Base-by-base conservation (phyloP, 768 basidiomycete genomes). In the Hortiboletus campestris region DNA sequence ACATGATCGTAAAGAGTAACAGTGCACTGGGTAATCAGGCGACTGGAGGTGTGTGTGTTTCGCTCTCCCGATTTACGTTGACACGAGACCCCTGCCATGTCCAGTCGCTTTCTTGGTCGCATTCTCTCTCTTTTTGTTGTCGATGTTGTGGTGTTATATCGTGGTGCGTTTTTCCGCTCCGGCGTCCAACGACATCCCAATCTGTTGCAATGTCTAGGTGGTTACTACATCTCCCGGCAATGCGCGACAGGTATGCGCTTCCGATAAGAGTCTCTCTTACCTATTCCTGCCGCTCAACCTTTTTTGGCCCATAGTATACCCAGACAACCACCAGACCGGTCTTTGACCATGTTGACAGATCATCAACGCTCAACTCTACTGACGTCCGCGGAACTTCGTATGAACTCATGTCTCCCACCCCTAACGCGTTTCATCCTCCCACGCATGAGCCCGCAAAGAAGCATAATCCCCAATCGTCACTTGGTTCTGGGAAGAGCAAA, bases 81-180 rank as follows among this genome's bases (percentile, higher is more conserved):
- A 49, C 42, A 29, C 56, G 53, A 49, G 47, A 56, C 57, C 32
- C 20, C 17, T 20, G 46, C 28, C 35, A 1, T 39, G 35, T 46
- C 46, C 56, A 94, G 92, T 90, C 56, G 84, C 76, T 4, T 78
- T 89, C 54, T 67, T 94, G 48, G 76, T 80, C 2, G 78, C 85
- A 1, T 94, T 86, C 63, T 74, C 72, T 36, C 54, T 89, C 6
- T 64, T 95, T 20, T 82, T 81, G 44, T 58, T 85, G n/a, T 82
- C 92, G 81, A 79, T 84, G 77, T 42, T 86, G 0, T 94, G 92
- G 92, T 80, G 85, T 14, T 96, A 95, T 72, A 52, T 80, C 20
- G 84, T 81, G 80, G 92, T 91, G 52, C 48, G 80, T 68, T 5
- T 28, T 39, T 29, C 13, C 31, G 13, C 28, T 41, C 29, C 45